A percentile compares a stretch with the other conserved stretches of the same genome.
Evolutionary conservation across 768 basidiomycete species (phyloP).

Genomic region (Termitomyces sp.): DNA sequence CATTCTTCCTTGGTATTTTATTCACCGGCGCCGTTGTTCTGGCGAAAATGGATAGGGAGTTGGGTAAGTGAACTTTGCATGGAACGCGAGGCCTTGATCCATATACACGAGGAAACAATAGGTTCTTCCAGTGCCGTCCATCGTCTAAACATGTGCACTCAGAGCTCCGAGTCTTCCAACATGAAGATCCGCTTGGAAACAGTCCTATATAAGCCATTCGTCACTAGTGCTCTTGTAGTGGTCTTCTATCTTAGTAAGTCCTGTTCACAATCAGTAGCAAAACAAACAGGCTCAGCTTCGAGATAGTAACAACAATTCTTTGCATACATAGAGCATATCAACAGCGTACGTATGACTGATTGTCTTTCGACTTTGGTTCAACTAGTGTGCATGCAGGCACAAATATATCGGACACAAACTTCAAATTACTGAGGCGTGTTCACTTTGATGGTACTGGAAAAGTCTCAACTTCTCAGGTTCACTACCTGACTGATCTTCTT

Average conservation of each 20-base stretch:
- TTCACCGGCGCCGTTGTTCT: neutral
- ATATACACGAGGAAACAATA: no score
- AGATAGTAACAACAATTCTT: neutral
- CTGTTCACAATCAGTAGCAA: no score
- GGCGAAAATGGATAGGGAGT: neutral
- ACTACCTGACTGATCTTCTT: no score
- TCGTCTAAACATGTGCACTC: neutral
- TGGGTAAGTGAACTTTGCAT: neutral
- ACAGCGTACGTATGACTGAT: neutral
- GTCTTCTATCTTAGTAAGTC: neutral
- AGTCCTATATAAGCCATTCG: neutral
- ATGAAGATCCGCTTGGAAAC: neutral
- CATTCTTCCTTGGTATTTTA: neutral
- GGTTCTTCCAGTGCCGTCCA: no score
- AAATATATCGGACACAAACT: neutral
- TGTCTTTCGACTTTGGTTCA: no score
- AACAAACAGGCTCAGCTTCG: neutral
- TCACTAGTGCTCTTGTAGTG: slow-evolving; percentile 2
- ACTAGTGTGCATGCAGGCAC: neutral
- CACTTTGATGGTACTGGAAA: slow-evolving; percentile 7
- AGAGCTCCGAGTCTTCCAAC: neutral
- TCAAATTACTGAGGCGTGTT: neutral
- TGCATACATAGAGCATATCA: neutral
- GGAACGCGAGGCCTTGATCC: no score
- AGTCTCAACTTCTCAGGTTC: no score